Evolutionary conservation across 2,329 filamentous ascomycete genomes (phyloP), one percentile per base, ranked within the genome.

Genomic region (Bipolaris zeicola): DNA sequence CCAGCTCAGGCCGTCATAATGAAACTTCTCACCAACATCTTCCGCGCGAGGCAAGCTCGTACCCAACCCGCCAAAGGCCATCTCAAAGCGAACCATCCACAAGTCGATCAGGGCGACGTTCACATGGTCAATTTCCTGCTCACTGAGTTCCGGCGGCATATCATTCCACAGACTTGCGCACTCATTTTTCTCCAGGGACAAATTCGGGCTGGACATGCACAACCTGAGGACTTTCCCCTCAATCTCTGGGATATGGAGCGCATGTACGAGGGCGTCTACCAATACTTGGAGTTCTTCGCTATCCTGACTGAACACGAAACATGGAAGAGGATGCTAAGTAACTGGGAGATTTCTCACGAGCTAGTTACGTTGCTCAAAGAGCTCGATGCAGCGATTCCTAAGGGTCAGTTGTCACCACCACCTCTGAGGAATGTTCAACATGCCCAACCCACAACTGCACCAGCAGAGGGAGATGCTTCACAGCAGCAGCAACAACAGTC

Each of bases 211-310:
- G 87, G 89, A 31, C 83, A 87, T 54, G 87, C 89, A 14, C 85
- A 94, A 58, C 87, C 91, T 0, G 87, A 91, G 60, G 93, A 97
- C 69, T 98, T 97, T 68, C 94, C 94, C 0, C 87, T 97, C 1
- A 96, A 98, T 68, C 85, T 92, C 44, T 98, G 94, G 94, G 94
- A 98, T 69, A 96, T 98, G 89, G 94, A 98, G 74, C 87, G 94
- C 13, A 94, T 96, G 56, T 96, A 96, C 74, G 94, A 98, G 70
- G 94, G 94, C 0, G 86, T 98, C 1, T 92, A 93, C 49, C 93
- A 97, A 75, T 96, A 96, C 71, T 85, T 98, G 1, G 93, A 97
- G 67, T 96, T 98, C 73, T 89, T 97, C 51, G 92, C 90, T 14
- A 93, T 95, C 0, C 85, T 96, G 26, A 92, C 91, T 0, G 93